Conservation (phyloP, 1,284 basidiomycete genomes). For the Ustilago bromivora region DNA sequence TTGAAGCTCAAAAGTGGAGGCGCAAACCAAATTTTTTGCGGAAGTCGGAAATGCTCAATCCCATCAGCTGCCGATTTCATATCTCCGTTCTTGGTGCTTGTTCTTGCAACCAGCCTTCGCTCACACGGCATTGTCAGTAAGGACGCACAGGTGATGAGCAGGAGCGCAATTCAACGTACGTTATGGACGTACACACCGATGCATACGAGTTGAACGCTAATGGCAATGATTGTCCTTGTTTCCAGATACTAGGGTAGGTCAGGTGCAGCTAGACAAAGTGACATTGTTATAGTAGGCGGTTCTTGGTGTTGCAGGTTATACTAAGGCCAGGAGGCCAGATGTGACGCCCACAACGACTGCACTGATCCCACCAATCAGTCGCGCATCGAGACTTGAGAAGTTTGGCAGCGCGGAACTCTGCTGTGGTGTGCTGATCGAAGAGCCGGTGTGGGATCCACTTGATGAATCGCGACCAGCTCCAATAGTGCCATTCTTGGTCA, state of each 20-base stretch:
- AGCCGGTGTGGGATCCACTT: slow-evolving; percentile 12
- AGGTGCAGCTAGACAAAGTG: background rate
- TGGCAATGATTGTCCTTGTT: background rate
- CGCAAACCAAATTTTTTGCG: background rate
- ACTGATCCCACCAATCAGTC: background rate
- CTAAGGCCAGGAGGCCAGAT: slow-evolving; percentile 10
- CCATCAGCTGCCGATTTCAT: background rate
- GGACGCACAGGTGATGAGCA: too few relatives aligned
- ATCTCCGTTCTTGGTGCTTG: background rate
- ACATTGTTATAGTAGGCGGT: background rate
- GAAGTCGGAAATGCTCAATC: slow-evolving; percentile 8
- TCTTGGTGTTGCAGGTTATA: background rate
- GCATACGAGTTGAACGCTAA: too few relatives aligned
- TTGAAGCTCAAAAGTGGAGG: slow-evolving; percentile 11
- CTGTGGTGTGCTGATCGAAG: slow-evolving; percentile 25
- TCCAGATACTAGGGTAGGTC: background rate
- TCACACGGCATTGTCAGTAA: background rate
- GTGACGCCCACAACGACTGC: slow-evolving; percentile 3
- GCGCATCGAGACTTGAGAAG: background rate
- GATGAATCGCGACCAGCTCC: slow-evolving; percentile 21
- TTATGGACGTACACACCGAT: too few relatives aligned
- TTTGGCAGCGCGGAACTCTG: slow-evolving; percentile 7
- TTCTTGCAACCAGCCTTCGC: background rate
- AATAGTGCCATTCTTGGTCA: slow-evolving; percentile 57
- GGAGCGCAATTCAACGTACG: too few relatives aligned